phyloP scores from a whole-genome alignment of 352 stramenopile genomes.

The Phytophthora rubi region DNA sequence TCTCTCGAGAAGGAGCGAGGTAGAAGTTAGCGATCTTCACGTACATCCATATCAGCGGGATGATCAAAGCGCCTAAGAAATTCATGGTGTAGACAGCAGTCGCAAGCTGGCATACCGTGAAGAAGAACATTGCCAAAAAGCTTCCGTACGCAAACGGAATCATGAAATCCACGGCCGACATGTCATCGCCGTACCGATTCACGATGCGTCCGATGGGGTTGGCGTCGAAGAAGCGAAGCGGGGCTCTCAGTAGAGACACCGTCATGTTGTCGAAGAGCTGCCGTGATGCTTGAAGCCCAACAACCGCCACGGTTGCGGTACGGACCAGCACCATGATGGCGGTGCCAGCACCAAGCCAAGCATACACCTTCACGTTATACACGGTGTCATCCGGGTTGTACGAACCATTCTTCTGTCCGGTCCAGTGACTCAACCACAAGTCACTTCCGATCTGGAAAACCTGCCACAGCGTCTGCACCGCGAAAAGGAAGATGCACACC shows the following conservation, averaged over 20 bases:
- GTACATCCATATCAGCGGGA: constrained; percentile 87
- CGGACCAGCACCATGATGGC: constrained; percentile 49
- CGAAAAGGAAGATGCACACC: constrained; percentile 27
- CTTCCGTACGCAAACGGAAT: constrained; percentile 13
- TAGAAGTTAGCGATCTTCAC: constrained; percentile 34
- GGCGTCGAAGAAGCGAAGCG: constrained; percentile 92
- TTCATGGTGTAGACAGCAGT: constrained; percentile 84
- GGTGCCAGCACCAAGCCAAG: constrained; percentile 24
- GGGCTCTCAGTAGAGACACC: constrained; percentile 78
- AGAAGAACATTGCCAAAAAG: neutral
- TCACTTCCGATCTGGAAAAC: constrained; percentile 43
- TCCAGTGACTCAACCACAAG: constrained; percentile 50
- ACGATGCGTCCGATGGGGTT: constrained; percentile 91
- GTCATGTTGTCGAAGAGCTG: constrained; percentile 90
- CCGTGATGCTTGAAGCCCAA: constrained; percentile 44
- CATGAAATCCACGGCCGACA: constrained; percentile 88
- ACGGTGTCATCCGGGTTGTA: constrained; percentile 29
- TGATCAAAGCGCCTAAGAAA: constrained; percentile 73
- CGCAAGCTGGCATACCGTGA: constrained; percentile 72
- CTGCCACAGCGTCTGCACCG: constrained; percentile 42
- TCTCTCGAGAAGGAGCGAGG: constrained; percentile 49
- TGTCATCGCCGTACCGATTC: constrained; percentile 91
- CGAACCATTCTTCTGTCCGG: constrained; percentile 28
- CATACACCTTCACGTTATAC: constrained; percentile 48
- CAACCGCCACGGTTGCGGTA: constrained; percentile 38